Conservation (phyloP, 2,329 filamentous ascomycete genomes). For the Akanthomyces lecanii region DNA sequence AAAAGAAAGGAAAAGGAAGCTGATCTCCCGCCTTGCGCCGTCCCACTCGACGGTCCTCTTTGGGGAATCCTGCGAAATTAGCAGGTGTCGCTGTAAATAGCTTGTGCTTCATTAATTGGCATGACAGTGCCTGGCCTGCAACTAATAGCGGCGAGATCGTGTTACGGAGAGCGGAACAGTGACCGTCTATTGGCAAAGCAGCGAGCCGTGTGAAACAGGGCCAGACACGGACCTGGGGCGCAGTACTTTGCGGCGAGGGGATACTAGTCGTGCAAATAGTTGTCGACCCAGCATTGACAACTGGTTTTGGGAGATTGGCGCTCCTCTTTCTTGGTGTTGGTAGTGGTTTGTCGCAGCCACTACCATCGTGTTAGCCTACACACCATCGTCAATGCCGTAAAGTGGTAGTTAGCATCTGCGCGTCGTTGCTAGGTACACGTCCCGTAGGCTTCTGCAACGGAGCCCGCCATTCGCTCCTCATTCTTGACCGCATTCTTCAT, state of each 20-base stretch:
- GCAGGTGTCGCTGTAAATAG: background rate
- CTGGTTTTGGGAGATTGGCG: background rate
- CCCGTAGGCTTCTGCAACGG: background rate
- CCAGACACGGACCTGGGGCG: background rate
- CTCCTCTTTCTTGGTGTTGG: background rate
- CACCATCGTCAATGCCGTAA: background rate
- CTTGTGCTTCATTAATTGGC: background rate
- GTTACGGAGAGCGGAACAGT: background rate
- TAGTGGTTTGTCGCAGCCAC: background rate
- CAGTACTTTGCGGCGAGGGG: background rate
- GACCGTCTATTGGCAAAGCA: background rate
- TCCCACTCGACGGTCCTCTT: background rate
- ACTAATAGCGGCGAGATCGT: conserved; percentile 7
- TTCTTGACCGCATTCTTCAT: conserved; percentile 8
- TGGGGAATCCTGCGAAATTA: conserved; percentile 10
- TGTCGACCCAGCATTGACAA: background rate
- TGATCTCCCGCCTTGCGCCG: background rate
- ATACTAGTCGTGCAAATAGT: background rate
- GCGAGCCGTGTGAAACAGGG: conserved; percentile 12
- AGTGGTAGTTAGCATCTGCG: background rate
- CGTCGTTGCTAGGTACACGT: background rate
- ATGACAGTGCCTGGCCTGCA: background rate
- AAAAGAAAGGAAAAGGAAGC: conserved; percentile 10
- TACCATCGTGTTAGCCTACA: background rate
- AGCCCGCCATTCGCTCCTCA: background rate